A percentile compares a stretch with the other conserved stretches of the same genome.
Evolutionary conservation across 306 rosid genomes (phyloP).

Genomic region (Geum urbanum): DNA sequence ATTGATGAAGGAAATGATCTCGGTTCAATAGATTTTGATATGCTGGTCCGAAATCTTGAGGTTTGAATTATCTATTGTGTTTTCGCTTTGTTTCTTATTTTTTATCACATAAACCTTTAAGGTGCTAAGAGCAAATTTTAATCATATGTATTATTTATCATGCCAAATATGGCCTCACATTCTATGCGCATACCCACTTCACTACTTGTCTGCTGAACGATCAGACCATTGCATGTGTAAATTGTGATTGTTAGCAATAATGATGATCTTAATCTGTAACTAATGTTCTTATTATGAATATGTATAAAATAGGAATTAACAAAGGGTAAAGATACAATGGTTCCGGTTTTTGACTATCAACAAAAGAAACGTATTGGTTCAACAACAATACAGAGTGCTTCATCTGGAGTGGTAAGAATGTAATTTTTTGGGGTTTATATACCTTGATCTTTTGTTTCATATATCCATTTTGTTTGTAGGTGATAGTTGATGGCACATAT

Average conservation of each 20-base stretch:
- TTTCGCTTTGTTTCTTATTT: background rate
- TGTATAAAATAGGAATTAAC: conserved; percentile 66
- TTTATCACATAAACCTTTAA: background rate
- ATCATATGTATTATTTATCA: background rate
- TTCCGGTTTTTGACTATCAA: conserved; percentile 87
- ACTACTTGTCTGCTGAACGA: background rate
- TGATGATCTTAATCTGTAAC: background rate
- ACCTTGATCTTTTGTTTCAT: conserved; percentile 9
- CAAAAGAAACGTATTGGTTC: conserved; percentile 71
- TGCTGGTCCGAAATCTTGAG: conserved; percentile 86
- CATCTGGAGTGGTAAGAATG: conserved; percentile 82
- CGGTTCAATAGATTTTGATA: conserved; percentile 69
- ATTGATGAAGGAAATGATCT: conserved; percentile 82
- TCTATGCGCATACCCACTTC: background rate
- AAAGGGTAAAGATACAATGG: conserved; percentile 67
- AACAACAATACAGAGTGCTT: conserved; percentile 70
- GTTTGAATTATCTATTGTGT: conserved; percentile 44
- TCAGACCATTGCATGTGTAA: background rate
- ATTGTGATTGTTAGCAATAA: background rate
- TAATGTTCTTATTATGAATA: conserved; percentile 8
- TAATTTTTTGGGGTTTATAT: conserved; percentile 17
- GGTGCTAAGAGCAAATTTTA: background rate
- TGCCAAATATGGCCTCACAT: background rate
- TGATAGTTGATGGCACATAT: conserved; percentile 94
- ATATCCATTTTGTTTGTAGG: conserved; percentile 41